Conservation (phyloP, 2,329 filamentous ascomycete genomes). For the Eutypa lata region DNA sequence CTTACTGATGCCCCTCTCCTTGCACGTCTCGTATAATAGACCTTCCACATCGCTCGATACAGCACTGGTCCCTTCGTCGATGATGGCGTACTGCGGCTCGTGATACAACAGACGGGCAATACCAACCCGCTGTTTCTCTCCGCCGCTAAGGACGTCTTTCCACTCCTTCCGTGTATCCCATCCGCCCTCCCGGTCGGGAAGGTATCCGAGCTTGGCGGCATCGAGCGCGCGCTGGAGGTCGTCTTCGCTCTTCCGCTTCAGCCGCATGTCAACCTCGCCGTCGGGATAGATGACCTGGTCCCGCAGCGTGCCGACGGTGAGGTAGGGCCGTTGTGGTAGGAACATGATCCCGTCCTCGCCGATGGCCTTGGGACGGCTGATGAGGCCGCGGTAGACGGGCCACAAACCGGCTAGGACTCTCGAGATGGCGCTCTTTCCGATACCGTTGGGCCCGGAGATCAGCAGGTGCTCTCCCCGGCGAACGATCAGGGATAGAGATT, state of each 20-base stretch:
- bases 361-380: constrained; percentile 76
- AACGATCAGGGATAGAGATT: constrained; percentile 84
- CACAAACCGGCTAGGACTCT: constrained; percentile 88
- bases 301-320: constrained; percentile 85
- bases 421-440: constrained; percentile 86
- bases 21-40: constrained; percentile 86
- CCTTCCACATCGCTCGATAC: constrained; percentile 95
- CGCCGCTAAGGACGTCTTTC: constrained; percentile 96
- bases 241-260: constrained; percentile 71
- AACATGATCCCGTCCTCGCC: constrained; percentile 98
- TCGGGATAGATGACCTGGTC: constrained; percentile 99
- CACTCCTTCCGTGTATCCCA: constrained; percentile 97
- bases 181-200: constrained; percentile 87
- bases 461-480: constrained; percentile 88
- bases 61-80: constrained; percentile 93
- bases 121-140: constrained; percentile 94
- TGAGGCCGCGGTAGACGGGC: constrained; percentile 89
- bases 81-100: constrained; percentile 88
- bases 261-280: constrained; percentile 89
- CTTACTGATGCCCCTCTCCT: constrained; percentile 89
- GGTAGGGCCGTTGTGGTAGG: constrained; percentile 87
- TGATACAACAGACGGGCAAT: constrained; percentile 91
- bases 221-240: constrained; percentile 78
- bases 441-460: constrained; percentile 91
- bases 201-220: constrained; percentile 80